Evolutionary conservation across 805 yeast species (phyloP), one percentile per base, ranked within the genome.

Genomic region (Metschnikowia kunwiensis): DNA sequence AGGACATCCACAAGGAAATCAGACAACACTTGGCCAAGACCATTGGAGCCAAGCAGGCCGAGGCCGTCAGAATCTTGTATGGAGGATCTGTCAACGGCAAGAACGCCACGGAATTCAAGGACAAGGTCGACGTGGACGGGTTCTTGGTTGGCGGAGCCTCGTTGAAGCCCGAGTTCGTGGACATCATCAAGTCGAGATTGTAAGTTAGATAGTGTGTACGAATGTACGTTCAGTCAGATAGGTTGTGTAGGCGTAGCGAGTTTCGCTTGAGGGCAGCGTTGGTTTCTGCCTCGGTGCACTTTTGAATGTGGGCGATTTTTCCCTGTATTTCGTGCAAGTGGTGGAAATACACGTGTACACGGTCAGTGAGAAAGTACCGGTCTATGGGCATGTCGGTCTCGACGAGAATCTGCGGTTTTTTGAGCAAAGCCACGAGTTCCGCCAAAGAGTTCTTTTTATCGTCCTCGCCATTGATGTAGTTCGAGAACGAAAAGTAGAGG

Each of bases 81-180:
- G 98, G 98, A 70, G 98, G 98, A 61, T 86, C 96, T 47, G 98
- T 91, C 59, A 91, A 86, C 69, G 97, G 95, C 65, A 78, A 79
- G 74, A 93, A 91, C 71, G 93, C 95, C 51, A 65, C 73, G 42
- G 79, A 91, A 50, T 89, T 93, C 80, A 86, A 81, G 74, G 93
- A 80, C 72, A 87, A 87, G 79, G 71, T 72, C 17, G 96, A 93
- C 61, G 94, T 93, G 49, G 98, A 93, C 62, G 98, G 98, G 36
- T 93, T 89, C 91, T 80, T 93, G 60, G 98, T 93, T 56, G 98
- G 98, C 61, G 98, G 98, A 74, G 98, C 98, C 61, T 86, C 95
- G 30, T 80, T 93, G 69, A 93, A 93, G 79, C 96, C 98, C 51
- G 98, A 93, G 75, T 93, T 93, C 61, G 80, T 86, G 60, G 93